These are phyloP conservation scores for Candida corydali DNA, from an alignment of 805 yeast species.

Conservation along the genomic window DNA sequence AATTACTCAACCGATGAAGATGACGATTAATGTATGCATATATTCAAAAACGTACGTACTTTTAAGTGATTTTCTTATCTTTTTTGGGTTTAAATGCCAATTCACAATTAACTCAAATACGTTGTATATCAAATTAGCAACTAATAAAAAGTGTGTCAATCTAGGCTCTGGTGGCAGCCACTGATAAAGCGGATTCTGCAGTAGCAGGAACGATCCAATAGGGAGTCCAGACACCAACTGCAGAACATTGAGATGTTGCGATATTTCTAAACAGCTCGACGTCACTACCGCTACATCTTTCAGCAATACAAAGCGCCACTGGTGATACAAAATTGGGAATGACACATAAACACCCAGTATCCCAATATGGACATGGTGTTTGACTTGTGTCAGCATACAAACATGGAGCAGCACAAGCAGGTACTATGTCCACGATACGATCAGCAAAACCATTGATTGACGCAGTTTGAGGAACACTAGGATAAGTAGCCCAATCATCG, in stretches of 20 bases:
- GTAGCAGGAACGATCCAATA: constrained; percentile 23
- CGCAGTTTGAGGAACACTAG: constrained; percentile 44
- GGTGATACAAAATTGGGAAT: constrained; percentile 29
- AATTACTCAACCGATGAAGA: constrained; percentile 31
- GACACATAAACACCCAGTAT: constrained; percentile 42
- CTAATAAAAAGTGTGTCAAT: no score
- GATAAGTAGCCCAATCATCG: constrained; percentile 16
- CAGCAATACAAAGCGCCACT: constrained; percentile 35
- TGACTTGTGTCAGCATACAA: constrained; percentile 23
- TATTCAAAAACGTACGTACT: no score
- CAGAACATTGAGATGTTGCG: constrained; percentile 22
- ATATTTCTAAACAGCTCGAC: constrained; percentile 23
- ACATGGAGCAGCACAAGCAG: constrained; percentile 41
- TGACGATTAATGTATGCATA: constrained; percentile 11
- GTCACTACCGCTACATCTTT: constrained; percentile 31
- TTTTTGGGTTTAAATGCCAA: no score
- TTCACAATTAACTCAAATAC: no score
- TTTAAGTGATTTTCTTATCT: no score
- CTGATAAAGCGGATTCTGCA: constrained; percentile 12
- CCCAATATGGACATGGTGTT: constrained; percentile 46
- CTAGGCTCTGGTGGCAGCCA: constrained; percentile 18
- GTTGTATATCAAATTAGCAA: no score
- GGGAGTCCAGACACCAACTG: constrained; percentile 23
- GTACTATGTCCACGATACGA: constrained; percentile 23
- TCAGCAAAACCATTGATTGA: constrained; percentile 37